Evolutionary conservation across 2,329 filamentous ascomycete genomes (phyloP).

Genomic region (Scedosporium dehoogii): DNA sequence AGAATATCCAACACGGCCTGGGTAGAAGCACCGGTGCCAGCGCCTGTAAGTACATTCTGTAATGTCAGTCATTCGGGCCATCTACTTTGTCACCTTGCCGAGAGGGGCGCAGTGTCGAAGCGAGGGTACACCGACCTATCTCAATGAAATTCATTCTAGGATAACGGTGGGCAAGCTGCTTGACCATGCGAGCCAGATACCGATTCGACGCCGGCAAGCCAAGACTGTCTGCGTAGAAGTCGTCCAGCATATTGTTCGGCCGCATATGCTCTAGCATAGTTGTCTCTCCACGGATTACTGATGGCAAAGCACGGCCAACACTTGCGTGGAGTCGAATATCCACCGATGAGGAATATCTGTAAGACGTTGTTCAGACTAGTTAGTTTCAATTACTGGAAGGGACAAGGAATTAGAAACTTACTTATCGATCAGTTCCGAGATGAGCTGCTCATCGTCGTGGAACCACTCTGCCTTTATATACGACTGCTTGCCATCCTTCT

Average conservation of each 20-base stretch:
- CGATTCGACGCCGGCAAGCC: conserved; percentile 1
- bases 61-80: no score
- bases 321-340: conserved; percentile 18
- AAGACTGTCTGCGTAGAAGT: conserved; percentile 15
- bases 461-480: no score
- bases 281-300: conserved; percentile 18
- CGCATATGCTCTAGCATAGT: conserved; percentile 22
- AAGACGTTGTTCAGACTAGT: no score
- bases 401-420: no score
- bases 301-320: conserved; percentile 19
- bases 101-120: no score
- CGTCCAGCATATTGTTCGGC: conserved; percentile 18
- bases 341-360: no score
- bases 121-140: background rate
- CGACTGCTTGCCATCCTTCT: no score
- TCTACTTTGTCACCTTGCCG: background rate
- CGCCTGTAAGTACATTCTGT: no score
- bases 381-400: no score
- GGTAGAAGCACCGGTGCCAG: background rate
- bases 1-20: background rate
- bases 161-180: background rate
- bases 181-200: background rate
- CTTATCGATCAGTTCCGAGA: no score
- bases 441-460: no score
- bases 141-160: background rate